Percentiles rank a stretch among this genome's conserved stretches.
phyloP scores from a whole-genome alignment of 2,329 filamentous ascomycete genomes.

The Bipolaris zeicola region DNA sequence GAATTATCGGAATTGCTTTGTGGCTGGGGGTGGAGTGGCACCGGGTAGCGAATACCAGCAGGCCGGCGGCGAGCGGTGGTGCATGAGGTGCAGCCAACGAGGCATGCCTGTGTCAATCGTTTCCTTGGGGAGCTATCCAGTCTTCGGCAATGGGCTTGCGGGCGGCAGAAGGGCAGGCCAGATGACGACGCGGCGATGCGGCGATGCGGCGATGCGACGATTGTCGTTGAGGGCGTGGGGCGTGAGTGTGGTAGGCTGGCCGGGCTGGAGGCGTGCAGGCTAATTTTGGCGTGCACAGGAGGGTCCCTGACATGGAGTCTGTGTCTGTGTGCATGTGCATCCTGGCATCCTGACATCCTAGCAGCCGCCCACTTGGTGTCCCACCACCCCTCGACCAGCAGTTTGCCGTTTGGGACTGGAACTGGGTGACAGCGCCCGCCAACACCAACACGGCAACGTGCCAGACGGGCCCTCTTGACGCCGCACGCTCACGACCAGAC shows the following conservation, averaged over 20 bases:
- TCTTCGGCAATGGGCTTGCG: slow-evolving; percentile 8
- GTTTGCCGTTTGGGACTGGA: slow-evolving; percentile 4
- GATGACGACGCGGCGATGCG: neutral
- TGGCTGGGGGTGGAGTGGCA: no score
- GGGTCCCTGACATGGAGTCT: slow-evolving; percentile 14
- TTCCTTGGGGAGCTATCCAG: slow-evolving; percentile 16
- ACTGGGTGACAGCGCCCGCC: no score
- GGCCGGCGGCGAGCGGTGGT: neutral
- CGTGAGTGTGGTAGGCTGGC: neutral
- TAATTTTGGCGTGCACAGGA: slow-evolving; percentile 22
- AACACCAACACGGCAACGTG: neutral
- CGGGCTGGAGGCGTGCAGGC: neutral
- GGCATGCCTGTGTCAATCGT: no score
- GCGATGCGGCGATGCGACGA: neutral
- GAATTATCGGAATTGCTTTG: no score
- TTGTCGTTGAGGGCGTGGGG: neutral
- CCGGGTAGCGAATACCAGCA: no score
- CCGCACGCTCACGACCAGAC: neutral
- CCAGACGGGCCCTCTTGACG: neutral
- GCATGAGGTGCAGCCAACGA: neutral
- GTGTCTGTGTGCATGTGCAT: no score
- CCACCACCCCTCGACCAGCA: slow-evolving; percentile 9
- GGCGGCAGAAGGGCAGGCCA: neutral
- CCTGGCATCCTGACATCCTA: neutral
- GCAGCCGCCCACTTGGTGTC: slow-evolving; percentile 6